Base-by-base conservation (phyloP, 2,329 filamentous ascomycete species). In the Penicillium decumbens region DNA sequence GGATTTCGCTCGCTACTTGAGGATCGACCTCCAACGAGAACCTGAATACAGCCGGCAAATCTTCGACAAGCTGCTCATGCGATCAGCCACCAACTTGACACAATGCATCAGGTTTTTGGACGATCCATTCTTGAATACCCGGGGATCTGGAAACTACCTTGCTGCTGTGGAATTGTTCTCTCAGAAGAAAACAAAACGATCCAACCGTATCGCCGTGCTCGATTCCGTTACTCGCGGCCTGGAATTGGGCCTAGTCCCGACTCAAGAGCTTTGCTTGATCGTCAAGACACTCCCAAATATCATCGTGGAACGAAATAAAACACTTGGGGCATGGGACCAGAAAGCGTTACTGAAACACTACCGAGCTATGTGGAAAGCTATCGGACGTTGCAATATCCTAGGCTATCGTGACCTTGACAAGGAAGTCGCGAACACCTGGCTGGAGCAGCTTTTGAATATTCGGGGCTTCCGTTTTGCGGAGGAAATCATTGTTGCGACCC, bases 101-200 rank as follows among this genome's bases (percentile, higher is more conserved):
- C 63, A 71, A 35, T 51, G 65, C 1, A 41, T 66, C 20, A 40
- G 50, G 7, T 73, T 73, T 41, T 42, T 73, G 35, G 61, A 66
- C 40, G 70, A 73, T 45, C 61, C 66, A 0, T 62, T 56, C 13
- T 43, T 73, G 30, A 73, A 73, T 47, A 59, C 64, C 6, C 54
- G 53, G 7, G 66, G 66, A 6, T 63, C 70, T 5, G 61, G 64
- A 1, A 73, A 73, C 51, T 72, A 70, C 43, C 41, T 62, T 12
- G 50, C 54, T 4, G 55, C 64, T 8, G 57, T 72, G 13, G 47
- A 67, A 23, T 41, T 63, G 45, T 59, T 66, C 32, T 41, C 56
- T 23, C 49, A 47, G n/a, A 47, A 53, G 4, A 56, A 61, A 30
- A 41, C 49, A 28, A 55, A 54, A 33, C 46, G 55, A 32, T 40